Conservation (phyloP, 306 rosid genomes). For the Canavalia gladiata region DNA sequence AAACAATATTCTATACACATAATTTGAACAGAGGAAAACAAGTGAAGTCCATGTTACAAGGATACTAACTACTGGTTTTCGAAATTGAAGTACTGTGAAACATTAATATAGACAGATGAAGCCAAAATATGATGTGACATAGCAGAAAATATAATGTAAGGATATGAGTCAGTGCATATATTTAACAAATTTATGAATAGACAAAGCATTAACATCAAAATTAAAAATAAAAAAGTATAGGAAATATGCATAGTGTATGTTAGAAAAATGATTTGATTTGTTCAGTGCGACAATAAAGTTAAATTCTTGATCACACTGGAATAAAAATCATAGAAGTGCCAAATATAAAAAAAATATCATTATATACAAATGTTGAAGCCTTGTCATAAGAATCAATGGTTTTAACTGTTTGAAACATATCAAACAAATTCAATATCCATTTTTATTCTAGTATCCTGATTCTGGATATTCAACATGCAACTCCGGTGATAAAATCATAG, state of each 20-base stretch:
- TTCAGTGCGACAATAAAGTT: neutral
- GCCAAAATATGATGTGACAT: too few species aligned
- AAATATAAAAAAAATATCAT: neutral
- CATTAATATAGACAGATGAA: too few species aligned
- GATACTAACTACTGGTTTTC: neutral
- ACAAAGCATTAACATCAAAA: neutral
- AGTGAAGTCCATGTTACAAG: constrained; percentile 1
- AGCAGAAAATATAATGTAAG: neutral
- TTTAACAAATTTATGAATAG: neutral
- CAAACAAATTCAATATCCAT: neutral
- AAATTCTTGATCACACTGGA: neutral
- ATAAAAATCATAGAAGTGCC: neutral
- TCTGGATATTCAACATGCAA: neutral
- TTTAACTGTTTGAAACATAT: neutral
- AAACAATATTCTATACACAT: neutral
- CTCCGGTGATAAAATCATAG: neutral
- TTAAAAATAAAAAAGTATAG: neutral
- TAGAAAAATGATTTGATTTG: constrained; percentile 7
- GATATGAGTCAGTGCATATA: neutral
- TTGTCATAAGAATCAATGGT: too few species aligned
- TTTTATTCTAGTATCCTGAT: neutral
- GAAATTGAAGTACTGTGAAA: too few species aligned
- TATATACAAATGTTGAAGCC: neutral
- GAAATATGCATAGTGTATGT: constrained; percentile 11
- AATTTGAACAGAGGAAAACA: neutral